These are phyloP conservation scores for Solanum medicagineum DNA, from an alignment of 257 asterid genomes.

Conservation along the genomic window DNA sequence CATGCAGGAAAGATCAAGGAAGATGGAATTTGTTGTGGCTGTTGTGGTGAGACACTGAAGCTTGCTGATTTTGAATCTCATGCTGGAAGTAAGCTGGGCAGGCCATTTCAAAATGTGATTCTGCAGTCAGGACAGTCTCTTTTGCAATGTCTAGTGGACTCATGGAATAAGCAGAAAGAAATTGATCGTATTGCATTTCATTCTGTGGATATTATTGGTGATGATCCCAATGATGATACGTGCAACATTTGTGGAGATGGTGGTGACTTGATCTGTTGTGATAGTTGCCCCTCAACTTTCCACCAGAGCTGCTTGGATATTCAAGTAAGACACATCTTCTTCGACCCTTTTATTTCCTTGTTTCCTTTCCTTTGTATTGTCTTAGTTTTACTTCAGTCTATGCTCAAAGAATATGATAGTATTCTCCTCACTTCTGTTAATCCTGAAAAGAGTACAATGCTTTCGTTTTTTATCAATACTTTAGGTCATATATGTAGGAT, in stretches of 20 bases:
- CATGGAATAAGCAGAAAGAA: constrained; percentile 63
- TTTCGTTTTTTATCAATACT: neutral
- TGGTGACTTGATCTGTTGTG: constrained; percentile 90
- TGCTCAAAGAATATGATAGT: neutral
- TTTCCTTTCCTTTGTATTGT: neutral
- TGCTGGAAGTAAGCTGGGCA: constrained; percentile 43
- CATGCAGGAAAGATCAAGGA: constrained; percentile 52
- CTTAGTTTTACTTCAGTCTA: neutral
- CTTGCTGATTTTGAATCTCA: constrained; percentile 56
- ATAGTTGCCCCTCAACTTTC: constrained; percentile 92
- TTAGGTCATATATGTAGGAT: neutral
- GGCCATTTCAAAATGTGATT: constrained; percentile 35
- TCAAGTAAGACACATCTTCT: constrained; percentile 35
- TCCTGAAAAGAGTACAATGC: neutral
- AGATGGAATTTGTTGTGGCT: constrained; percentile 75
- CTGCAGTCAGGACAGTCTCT: constrained; percentile 66
- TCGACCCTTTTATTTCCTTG: neutral
- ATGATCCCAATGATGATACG: constrained; percentile 85
- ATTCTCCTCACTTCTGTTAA: neutral
- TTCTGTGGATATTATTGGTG: constrained; percentile 63
- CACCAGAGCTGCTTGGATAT: constrained; percentile 76
- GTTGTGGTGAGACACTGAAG: constrained; percentile 45
- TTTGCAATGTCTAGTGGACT: constrained; percentile 52
- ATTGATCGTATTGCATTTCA: constrained; percentile 36
- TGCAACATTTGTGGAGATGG: constrained; percentile 95